A percentile compares a stretch with the other conserved stretches of the same genome.
Evolutionary conservation across 176 grass and related monocot genomes (phyloP).

Genomic region (Carex cristatella): DNA sequence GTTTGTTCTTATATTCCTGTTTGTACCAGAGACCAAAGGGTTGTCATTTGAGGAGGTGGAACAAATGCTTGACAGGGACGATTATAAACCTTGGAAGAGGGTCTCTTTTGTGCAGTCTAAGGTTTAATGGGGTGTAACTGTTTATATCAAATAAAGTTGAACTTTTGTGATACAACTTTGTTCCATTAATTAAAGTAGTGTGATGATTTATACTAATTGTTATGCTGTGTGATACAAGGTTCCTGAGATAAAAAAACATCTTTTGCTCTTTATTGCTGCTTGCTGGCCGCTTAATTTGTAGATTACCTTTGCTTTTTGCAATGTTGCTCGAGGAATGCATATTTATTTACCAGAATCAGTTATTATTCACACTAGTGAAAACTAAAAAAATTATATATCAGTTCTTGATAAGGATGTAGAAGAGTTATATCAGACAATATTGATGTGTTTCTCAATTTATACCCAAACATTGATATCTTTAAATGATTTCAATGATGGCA

Average conservation of each 20-base stretch:
- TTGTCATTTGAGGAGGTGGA: slow-evolving; percentile 90
- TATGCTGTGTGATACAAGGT: not conserved
- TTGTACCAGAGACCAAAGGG: slow-evolving; percentile 93
- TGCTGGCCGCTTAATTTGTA: not conserved
- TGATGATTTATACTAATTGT: not conserved
- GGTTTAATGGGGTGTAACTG: not conserved
- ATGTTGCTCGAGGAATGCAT: not conserved
- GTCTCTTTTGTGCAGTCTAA: slow-evolving; percentile 20
- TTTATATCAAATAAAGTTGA: slow-evolving; percentile 13
- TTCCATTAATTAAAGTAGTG: not conserved
- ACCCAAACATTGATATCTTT: too few species aligned
- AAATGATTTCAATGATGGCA: too few species aligned
- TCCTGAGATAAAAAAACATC: not conserved
- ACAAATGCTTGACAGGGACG: slow-evolving; percentile 66
- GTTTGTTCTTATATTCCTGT: slow-evolving; percentile 55
- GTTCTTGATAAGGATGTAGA: too few species aligned
- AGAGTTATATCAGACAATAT: too few species aligned
- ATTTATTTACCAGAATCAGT: not conserved
- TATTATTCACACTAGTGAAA: too few species aligned
- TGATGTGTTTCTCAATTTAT: too few species aligned
- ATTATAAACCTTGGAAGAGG: slow-evolving; percentile 81
- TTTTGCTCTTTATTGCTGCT: not conserved
- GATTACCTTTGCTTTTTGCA: not conserved
- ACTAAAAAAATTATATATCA: too few species aligned
- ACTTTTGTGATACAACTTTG: not conserved